These are phyloP conservation scores for Pseudocercospora eumusae DNA, from an alignment of 2,329 filamentous ascomycete genomes.

Conservation along the genomic window DNA sequence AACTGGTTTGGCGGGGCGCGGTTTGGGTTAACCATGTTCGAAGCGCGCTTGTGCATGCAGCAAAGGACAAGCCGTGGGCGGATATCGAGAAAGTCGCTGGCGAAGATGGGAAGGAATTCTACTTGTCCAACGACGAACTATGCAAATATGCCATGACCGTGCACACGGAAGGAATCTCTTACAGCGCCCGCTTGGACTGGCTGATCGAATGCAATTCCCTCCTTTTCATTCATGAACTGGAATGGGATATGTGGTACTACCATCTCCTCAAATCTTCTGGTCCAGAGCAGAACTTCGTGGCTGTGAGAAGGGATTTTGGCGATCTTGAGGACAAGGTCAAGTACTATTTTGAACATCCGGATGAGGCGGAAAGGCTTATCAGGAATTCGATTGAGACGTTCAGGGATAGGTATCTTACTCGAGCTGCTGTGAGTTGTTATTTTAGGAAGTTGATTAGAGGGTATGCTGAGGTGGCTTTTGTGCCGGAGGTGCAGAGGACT, in stretches of 20 bases:
- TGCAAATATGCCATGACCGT: constrained; percentile 28
- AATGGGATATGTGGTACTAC: constrained; percentile 22
- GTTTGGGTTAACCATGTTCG: constrained; percentile 26
- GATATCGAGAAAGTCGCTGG: constrained; percentile 3
- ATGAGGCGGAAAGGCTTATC: constrained; percentile 47
- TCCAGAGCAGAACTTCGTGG: constrained; percentile 31
- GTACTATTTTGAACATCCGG: constrained; percentile 44
- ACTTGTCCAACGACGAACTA: constrained; percentile 18
- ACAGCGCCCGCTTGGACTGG: constrained; percentile 28
- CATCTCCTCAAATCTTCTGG: constrained; percentile 28
- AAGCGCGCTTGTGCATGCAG: not conserved
- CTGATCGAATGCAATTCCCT: constrained; percentile 26
- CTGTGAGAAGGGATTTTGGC: constrained; percentile 44
- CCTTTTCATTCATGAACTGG: constrained; percentile 23
- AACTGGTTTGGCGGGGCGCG: constrained; percentile 22
- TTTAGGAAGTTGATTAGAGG: constrained; percentile 24
- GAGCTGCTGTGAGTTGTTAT: constrained; percentile 32
- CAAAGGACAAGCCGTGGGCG: constrained; percentile 10
- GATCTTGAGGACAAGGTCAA: constrained; percentile 43
- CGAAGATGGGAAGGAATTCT: not conserved
- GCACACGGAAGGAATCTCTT: constrained; percentile 29
- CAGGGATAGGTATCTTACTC: constrained; percentile 53
- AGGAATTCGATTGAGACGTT: constrained; percentile 52
- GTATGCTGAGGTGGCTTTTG: constrained; percentile 24
- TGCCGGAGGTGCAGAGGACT: constrained; percentile 13